Evolutionary conservation across 495 filamentous ascomycete genomes (phyloP), one percentile per base, ranked within the genome.

Genomic region (Talaromyces ruber): DNA sequence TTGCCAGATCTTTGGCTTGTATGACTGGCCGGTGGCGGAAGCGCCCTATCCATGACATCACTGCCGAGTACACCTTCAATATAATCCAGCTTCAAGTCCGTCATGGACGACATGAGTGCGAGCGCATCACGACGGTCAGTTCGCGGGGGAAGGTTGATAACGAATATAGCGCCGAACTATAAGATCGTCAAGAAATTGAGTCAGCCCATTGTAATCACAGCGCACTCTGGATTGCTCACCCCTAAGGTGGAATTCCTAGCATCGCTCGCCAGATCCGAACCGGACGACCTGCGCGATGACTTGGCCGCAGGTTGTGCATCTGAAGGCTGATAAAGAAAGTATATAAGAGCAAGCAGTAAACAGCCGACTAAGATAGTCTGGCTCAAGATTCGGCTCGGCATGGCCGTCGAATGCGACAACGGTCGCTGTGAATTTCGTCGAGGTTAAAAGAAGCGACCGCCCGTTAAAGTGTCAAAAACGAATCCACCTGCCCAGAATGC

Each of bases 51-150:
- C 2, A 58, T 39, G 0, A 85, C 66, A 4, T 75, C 67, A 7
- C 68, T 67, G 0, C 82, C 81, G 8, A 66, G 53, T 0, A 83
- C 73, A 0, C 84, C 86, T 43, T 82, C 73, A 14, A 87, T 68
- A 68, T 81, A 85, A 1, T 82, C 80, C 2, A 86, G 68, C 5
- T 74, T 72, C 22, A 89, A 70, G 11, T 78, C 77, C 11, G 73
- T 79, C 2, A 83, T 65, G 1, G 78, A 79, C 4, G 84, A 79
- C 2, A 81, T 76, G 2, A 87, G 68, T 2, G 73, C 71, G 57
- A 88, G 75, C 9, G 78, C 82, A 75, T 90, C 85, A 24, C 83
- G 81, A 29, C 86, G 83, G 63, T 89, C 87, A 7, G 81, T 79
- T 21, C 87, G 77, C 22, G 77, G 74, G 4, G 82, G 80, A 29